Base-by-base conservation (phyloP, 2,329 filamentous ascomycete genomes). In the Pseudomassariella vexata region DNA sequence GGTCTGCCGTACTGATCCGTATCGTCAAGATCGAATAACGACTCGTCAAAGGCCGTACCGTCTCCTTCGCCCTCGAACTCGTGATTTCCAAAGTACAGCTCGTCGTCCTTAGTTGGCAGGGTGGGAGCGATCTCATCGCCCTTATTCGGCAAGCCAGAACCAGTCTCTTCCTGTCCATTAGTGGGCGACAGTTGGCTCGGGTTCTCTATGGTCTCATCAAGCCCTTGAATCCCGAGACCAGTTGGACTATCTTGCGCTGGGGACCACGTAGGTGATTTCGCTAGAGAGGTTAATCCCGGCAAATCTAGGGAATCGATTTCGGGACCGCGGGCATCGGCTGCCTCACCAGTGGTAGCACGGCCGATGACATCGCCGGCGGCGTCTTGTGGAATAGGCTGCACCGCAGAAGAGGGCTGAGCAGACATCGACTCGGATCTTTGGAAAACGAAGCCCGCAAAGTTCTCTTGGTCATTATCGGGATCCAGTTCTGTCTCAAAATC, bases 71-170 rank as follows among this genome's bases (percentile, higher is more conserved):
- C 60, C 30, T 65, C 65, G 6, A 74, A 56, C 36, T 67, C 69
- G 29, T 72, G 68, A 3, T 78, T 79, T 40, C 83, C 78, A 47
- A 81, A 86, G 51, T 85, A 85, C 19, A 85, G 60, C 41, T 85
- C 81, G 42, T 82, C 77, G 20, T 75, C 68, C 25, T 30, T 60
- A 45, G 19, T 46, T 38, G n/a, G n/a, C n/a, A n/a, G n/a, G n/a
- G n/a, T n/a, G n/a, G n/a, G 9, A 50, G 44, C 19, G 32, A 38
- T 22, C 31, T 37, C 26, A 16, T 34, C 32, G 9, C 28, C 14
- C 12, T 34, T 14, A 9, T 18, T 34, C 15, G 32, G 19, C 6
- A 18, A 5, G 4, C 6, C n/a, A 17, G 17, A 17, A 16, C 15
- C 15, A 11, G 14, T 11, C 12, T 12, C 7, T 18, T 32, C 18